phyloP scores from a whole-genome alignment of 2,329 filamentous ascomycete genomes.

The Colletotrichum musicola region DNA sequence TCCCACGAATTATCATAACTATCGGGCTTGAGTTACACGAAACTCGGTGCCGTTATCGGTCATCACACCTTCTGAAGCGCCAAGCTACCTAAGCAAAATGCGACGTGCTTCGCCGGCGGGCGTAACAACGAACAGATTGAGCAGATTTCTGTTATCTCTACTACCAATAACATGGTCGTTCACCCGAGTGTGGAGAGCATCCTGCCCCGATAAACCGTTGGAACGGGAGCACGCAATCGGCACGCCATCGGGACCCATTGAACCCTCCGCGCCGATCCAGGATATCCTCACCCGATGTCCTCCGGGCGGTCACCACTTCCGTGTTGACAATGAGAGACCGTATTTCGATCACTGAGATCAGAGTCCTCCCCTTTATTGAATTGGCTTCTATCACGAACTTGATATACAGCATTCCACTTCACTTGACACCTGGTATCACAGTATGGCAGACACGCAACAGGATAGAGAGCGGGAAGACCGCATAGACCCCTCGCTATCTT shows the following conservation, averaged over 20 bases:
- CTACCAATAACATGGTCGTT: not conserved
- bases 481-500: not conserved
- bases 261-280: not conserved
- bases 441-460: not conserved
- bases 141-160: not conserved
- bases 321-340: no score
- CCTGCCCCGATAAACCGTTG: constrained; percentile 1
- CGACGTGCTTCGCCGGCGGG: no score
- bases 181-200: not conserved
- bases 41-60: no score
- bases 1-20: no score
- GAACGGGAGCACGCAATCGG: not conserved
- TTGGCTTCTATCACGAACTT: no score
- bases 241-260: not conserved
- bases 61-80: no score
- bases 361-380: no score
- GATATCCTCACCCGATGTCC: not conserved
- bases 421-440: not conserved
- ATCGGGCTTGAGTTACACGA: no score
- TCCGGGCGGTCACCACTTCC: not conserved
- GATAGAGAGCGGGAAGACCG: not conserved
- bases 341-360: no score
- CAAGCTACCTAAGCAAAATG: no score
- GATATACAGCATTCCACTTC: no score
- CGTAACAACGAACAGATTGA: not conserved